Base-by-base conservation (phyloP, 164 flowering plant species). In the Paratinospora sagittata region DNA sequence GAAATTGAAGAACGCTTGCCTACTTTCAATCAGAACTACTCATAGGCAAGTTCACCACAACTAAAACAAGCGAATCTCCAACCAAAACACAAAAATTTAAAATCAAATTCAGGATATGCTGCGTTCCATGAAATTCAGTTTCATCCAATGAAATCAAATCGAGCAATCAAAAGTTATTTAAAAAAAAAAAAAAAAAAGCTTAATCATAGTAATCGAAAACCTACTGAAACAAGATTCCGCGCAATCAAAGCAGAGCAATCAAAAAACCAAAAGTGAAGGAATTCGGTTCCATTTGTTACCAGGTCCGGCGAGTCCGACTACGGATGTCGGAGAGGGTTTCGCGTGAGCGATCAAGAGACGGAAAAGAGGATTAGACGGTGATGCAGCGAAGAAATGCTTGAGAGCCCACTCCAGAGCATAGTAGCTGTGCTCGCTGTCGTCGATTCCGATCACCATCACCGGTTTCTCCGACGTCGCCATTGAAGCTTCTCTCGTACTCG, bases 331-430 rank as follows among this genome's bases (percentile, higher is more conserved):
- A 27, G 83, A 14, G 63, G 95, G 91, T 64, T 84, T 92, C 12
- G 94, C 92, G 75, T 93, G 90, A 13, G 90, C 80, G 43, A 93
- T 12, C 64, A 87, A 63, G 76, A 93, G 89, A 74, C 81, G 85
- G 83, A 88, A 91, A 27, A 86, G 88, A 41, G 73, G 68, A 66
- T 75, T 74, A 0, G 84, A 11, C 0, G 79, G 55, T 36, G 39
- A 73, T 1, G 84, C 7, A 1, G 78, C 26, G 75, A 90, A 84
- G 84, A 92, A 86, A 64, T 77, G 91, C 37, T 86, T 85, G 9
- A 93, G 75, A 6, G 96, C 81, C 98, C 98, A 93, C 43, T 85
- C 84, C 17, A 93, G 77, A 0, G 96, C 97, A 74, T 88, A 86
- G 47, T 69, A 68, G 78, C 97, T 88, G 68, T 85, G 85, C 57